These are phyloP conservation scores for Peronospora farinosa DNA, from an alignment of 352 stramenopile genomes.

Conservation along the genomic window DNA sequence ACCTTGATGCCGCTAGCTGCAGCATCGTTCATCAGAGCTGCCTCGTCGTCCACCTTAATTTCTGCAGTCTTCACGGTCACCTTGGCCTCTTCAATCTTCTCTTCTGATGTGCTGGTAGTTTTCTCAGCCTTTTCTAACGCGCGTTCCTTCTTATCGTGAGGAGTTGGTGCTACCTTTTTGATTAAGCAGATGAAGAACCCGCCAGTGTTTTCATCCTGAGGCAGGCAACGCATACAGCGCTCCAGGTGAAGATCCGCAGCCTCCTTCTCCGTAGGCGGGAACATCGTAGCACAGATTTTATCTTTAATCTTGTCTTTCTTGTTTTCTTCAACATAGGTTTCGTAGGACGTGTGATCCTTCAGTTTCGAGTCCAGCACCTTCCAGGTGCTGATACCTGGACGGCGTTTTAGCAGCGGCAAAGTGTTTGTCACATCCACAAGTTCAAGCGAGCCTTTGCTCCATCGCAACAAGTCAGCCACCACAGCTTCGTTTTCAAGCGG, in stretches of 20 bases:
- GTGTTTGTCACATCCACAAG: slow-evolving; percentile 86
- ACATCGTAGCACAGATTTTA: slow-evolving; percentile 85
- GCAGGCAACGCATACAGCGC: slow-evolving; percentile 94
- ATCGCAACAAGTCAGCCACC: slow-evolving; percentile 93
- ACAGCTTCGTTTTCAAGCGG: slow-evolving; percentile 99
- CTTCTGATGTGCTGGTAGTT: slow-evolving; percentile 6
- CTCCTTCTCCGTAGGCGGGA: slow-evolving; percentile 82
- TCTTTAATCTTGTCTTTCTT: slow-evolving; percentile 64
- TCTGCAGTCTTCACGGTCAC: slow-evolving; percentile 19
- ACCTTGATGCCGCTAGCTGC: slow-evolving; percentile 21
- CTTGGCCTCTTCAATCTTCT: slow-evolving; percentile 1
- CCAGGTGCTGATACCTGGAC: slow-evolving; percentile 88
- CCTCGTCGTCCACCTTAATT: slow-evolving; percentile 8
- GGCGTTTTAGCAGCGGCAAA: slow-evolving; percentile 78
- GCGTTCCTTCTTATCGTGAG: slow-evolving; percentile 25
- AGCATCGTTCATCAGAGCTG: slow-evolving; percentile 7
- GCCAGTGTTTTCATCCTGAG: slow-evolving; percentile 93
- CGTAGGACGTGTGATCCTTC: slow-evolving; percentile 72
- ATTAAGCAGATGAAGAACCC: slow-evolving; percentile 99
- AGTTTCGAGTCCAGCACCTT: slow-evolving; percentile 88
- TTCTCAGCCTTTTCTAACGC: slow-evolving; percentile 7
- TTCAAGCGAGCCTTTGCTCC: slow-evolving; percentile 84
- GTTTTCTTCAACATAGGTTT: slow-evolving; percentile 50
- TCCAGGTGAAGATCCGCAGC: slow-evolving; percentile 79
- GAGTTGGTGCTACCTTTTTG: slow-evolving; percentile 81